These are phyloP conservation scores for Apophysomyces trapeziformis DNA, from an alignment of 371 early-diverging fungal species.

Conservation along the genomic window DNA sequence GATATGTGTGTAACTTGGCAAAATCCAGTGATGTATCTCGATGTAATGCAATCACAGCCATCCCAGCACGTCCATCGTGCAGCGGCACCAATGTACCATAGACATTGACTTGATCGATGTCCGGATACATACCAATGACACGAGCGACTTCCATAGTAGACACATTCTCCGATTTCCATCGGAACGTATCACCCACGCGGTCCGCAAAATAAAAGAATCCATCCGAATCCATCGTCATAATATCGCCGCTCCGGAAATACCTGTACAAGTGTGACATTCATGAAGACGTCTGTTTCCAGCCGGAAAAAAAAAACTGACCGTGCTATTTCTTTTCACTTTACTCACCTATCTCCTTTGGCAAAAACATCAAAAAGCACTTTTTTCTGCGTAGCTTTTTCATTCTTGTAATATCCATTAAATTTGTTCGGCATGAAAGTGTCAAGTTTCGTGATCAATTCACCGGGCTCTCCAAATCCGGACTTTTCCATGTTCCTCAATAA, in stretches of 20 bases:
- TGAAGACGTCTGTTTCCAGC: conserved; percentile 15
- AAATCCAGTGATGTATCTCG: conserved; percentile 9
- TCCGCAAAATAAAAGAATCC: conserved; percentile 64
- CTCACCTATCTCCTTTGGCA: no score
- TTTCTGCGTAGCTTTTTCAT: no score
- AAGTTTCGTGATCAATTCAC: no score
- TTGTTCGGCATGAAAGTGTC: no score
- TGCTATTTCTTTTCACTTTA: not conserved
- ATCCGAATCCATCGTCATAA: conserved; percentile 54
- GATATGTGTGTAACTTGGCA: no score
- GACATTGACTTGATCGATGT: conserved; percentile 65
- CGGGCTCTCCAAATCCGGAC: no score
- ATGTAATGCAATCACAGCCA: conserved; percentile 65
- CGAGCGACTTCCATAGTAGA: conserved; percentile 70
- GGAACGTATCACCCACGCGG: conserved; percentile 73
- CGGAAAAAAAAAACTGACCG: no score
- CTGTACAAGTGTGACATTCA: conserved; percentile 7
- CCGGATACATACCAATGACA: conserved; percentile 59
- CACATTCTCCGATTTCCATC: conserved; percentile 70
- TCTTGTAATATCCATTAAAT: no score
- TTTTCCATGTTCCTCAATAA: no score
- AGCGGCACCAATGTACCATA: conserved; percentile 57
- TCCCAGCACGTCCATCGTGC: conserved; percentile 70
- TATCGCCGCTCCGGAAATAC: conserved; percentile 74
- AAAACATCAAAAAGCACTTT: no score